These are phyloP conservation scores for Melastoma malabathricum DNA, from an alignment of 345 rosid species.

Conservation along the genomic window DNA sequence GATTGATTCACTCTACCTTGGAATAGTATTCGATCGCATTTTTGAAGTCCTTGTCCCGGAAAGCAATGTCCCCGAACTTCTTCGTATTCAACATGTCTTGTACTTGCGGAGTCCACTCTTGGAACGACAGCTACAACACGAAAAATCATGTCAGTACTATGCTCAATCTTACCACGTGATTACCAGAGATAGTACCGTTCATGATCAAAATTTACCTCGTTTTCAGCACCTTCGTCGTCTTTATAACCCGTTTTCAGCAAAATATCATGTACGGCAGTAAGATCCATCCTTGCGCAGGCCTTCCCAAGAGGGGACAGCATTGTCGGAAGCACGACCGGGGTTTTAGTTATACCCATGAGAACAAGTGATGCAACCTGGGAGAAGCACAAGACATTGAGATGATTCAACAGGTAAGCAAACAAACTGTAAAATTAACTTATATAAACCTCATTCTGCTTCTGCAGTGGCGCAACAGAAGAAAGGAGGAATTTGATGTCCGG, in stretches of 20 bases:
- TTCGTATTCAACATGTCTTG: conserved; percentile 94
- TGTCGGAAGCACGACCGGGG: conserved; percentile 38
- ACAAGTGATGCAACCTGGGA: conserved; percentile 46
- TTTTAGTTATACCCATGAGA: conserved; percentile 47
- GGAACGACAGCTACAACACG: conserved; percentile 62
- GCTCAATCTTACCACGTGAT: too few relatives aligned
- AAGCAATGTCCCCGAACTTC: conserved; percentile 84
- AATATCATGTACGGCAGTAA: conserved; percentile 61
- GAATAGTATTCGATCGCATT: conserved; percentile 77
- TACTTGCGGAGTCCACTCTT: conserved; percentile 97
- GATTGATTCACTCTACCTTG: too few relatives aligned
- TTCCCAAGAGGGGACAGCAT: conserved; percentile 55
- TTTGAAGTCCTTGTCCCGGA: conserved; percentile 88
- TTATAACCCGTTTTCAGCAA: conserved; percentile 72
- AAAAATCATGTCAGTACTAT: too few relatives aligned
- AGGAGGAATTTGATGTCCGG: conserved; percentile 46
- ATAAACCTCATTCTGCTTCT: conserved; percentile 47
- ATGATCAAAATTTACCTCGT: too few relatives aligned
- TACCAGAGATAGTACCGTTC: too few relatives aligned
- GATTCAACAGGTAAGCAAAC: too few relatives aligned
- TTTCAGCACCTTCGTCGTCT: conserved; percentile 84
- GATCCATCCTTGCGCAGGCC: conserved; percentile 73
- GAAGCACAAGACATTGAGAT: background rate
- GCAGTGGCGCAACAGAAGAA: conserved; percentile 47
- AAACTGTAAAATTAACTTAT: too few relatives aligned